phyloP scores from a whole-genome alignment of 164 flowering plant species.

The Chloranthus sessilifolius region DNA sequence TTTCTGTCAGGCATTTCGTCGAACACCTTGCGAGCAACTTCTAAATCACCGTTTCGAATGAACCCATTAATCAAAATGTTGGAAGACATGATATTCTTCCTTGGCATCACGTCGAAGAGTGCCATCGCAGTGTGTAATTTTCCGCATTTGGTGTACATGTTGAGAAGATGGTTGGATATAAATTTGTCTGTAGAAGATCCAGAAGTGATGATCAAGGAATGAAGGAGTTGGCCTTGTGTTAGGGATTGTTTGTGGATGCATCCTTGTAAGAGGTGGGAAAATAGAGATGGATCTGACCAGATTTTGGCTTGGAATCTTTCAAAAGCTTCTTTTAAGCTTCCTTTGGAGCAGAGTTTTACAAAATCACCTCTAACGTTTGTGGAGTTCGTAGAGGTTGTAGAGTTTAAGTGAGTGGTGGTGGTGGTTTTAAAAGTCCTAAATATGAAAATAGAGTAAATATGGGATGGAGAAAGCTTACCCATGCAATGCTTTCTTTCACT shows the following conservation, averaged over 20 bases:
- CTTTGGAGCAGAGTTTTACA: constrained; percentile 36
- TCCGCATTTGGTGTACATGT: constrained; percentile 51
- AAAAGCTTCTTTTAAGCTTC: constrained; percentile 46
- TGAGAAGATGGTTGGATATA: constrained; percentile 54
- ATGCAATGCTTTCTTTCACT: too few relatives aligned
- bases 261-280: constrained; percentile 49
- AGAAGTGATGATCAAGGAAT: constrained; percentile 42
- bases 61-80: constrained; percentile 59
- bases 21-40: constrained; percentile 45
- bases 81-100: constrained; percentile 54
- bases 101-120: constrained; percentile 44
- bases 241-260: constrained; percentile 39
- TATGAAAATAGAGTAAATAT: too few relatives aligned
- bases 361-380: constrained; percentile 11
- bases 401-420: too few relatives aligned
- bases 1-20: constrained; percentile 59
- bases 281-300: constrained; percentile 43
- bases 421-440: too few relatives aligned
- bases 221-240: constrained; percentile 41
- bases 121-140: constrained; percentile 20
- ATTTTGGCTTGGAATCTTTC: constrained; percentile 28
- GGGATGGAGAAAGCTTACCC: too few relatives aligned
- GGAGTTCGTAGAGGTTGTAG: background rate
- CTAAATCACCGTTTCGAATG: constrained; percentile 46
- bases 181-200: constrained; percentile 56